A percentile compares a stretch with the other conserved stretches of the same genome.
These are phyloP conservation scores for Eucalyptus virginea DNA, from an alignment of 345 rosid genomes.

Conservation along the genomic window DNA sequence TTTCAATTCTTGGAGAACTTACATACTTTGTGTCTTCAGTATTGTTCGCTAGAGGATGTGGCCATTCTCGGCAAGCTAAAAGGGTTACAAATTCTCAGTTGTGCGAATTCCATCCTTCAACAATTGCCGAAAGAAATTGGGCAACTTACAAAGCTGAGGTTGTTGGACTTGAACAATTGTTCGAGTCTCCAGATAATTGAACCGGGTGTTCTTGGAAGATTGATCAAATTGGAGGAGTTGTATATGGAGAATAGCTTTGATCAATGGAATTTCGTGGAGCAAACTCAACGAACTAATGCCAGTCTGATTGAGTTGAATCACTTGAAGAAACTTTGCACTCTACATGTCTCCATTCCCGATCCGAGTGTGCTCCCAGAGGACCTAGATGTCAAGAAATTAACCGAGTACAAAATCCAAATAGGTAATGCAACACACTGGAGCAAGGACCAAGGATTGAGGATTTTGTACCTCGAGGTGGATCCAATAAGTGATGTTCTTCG, in stretches of 20 bases:
- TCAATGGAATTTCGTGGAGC: not conserved
- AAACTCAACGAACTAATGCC: too few relatives aligned
- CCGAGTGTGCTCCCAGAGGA: not conserved
- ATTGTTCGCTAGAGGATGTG: not conserved
- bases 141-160: not conserved
- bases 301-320: too few relatives aligned
- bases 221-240: not conserved
- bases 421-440: fast-evolving
- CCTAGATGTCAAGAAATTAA: not conserved
- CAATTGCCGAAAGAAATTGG: not conserved
- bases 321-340: too few relatives aligned
- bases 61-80: not conserved
- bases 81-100: not conserved
- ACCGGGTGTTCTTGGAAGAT: not conserved
- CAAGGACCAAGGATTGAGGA: fast-evolving
- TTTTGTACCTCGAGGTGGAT: not conserved
- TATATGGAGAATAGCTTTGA: not conserved
- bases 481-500: not conserved
- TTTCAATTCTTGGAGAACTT: not conserved
- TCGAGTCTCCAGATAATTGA: fast-evolving
- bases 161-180: not conserved
- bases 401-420: not conserved
- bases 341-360: not conserved
- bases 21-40: not conserved
- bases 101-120: fast-evolving